Base-by-base conservation (phyloP, 805 yeast genomes). In the Barnettozyma pratensis region DNA sequence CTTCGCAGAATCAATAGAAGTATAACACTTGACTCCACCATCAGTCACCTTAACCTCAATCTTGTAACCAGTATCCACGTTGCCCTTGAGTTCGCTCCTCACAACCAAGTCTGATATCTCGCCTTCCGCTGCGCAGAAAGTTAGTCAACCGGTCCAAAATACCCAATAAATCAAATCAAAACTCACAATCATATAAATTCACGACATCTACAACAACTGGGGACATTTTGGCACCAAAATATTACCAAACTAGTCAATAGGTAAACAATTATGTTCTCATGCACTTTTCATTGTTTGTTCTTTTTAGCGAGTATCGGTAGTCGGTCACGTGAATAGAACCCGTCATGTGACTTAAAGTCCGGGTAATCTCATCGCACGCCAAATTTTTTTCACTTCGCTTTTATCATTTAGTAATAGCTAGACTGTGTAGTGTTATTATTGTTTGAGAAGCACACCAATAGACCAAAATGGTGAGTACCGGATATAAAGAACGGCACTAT, bases 351-450 rank as follows among this genome's bases (percentile, higher is more conserved):
- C 4, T 42, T 6, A 9, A 19, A 1, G 6, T n/a, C 51, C 51
- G 53, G 53, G 53, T 50, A 50, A 47, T 26, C 53, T 50, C 53
- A 50, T 50, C 52, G 49, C 44, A n/a, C 26, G 14, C 32, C 29
- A 45, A 42, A 27, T 34, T 35, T 31, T 46, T 49, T 28, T 31
- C 36, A 19, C 32, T 12, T 44, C 41, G 41, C 42, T 42, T 29
- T 11, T n/a, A n/a, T 32, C 34, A 10, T n/a, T 38, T n/a, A 10
- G 12, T 7, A 37, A 31, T 14, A 30, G 4, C 12, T 10, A 12
- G 34, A 35, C 25, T 8, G 28, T 8, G 25, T 12, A 41, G 11
- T 19, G 19, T 7, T 6, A 30, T 6, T 26, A 12, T 37, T 19
- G 9, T 34, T 38, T 27, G n/a, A 12, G 19, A 8, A 42, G 30